These are phyloP conservation scores for Raphidocelis subcapitata DNA, from an alignment of 139 green algal species.

Conservation along the genomic window DNA sequence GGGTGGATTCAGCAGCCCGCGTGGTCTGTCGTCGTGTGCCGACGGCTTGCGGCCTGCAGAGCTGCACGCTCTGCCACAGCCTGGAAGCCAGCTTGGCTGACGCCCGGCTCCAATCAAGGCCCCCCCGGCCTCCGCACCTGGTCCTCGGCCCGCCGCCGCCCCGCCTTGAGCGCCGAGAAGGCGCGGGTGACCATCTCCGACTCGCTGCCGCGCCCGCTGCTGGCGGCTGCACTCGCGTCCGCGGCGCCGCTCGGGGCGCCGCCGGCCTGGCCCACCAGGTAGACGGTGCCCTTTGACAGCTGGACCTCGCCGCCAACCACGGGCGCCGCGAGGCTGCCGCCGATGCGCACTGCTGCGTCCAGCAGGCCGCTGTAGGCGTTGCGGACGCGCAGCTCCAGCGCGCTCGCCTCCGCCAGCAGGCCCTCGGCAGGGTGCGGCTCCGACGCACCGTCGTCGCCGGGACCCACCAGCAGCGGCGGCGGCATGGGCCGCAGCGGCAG, in stretches of 20 bases:
- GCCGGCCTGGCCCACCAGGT: constrained; percentile 54
- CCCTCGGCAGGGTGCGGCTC: constrained; percentile 2
- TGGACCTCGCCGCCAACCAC: constrained; percentile 61
- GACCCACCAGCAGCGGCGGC: too few species aligned
- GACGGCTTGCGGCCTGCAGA: too few species aligned
- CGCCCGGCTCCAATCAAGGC: too few species aligned
- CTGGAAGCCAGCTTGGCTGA: too few species aligned
- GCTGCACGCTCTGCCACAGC: too few species aligned
- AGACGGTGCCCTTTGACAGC: constrained; percentile 65
- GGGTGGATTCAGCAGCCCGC: too few species aligned
- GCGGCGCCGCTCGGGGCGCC: neutral
- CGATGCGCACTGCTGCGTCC: constrained; percentile 59
- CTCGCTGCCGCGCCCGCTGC: neutral
- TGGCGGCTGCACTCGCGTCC: neutral
- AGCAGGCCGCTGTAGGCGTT: constrained; percentile 72
- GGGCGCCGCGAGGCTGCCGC: constrained; percentile 55
- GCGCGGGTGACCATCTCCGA: constrained; percentile 53
- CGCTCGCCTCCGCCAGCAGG: constrained; percentile 45
- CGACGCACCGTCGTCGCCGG: too few species aligned
- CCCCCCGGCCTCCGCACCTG: too few species aligned
- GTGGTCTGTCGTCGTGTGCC: too few species aligned
- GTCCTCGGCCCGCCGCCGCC: constrained; percentile 19
- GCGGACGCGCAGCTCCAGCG: constrained; percentile 66
- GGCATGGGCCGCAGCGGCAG: constrained; percentile 49
- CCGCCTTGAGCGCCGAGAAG: constrained; percentile 68